Evolutionary conservation across 1,139 yeast species (phyloP).

Genomic region (Blastobotrys elegans): DNA sequence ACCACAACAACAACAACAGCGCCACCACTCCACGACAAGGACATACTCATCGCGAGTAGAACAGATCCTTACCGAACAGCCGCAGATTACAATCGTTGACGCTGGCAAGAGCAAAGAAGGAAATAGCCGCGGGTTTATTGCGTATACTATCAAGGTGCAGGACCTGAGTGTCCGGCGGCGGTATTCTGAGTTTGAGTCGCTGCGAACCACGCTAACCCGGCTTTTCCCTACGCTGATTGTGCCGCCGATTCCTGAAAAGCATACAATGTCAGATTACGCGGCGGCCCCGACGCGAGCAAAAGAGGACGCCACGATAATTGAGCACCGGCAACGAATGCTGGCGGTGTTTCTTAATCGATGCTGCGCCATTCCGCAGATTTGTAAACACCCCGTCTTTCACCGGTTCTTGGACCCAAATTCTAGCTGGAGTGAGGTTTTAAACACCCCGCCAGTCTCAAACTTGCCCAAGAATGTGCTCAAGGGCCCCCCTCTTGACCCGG

Average conservation of each 20-base stretch:
- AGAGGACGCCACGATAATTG: conserved; percentile 48
- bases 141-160: conserved; percentile 66
- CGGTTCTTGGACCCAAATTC: conserved; percentile 82
- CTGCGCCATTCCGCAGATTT: conserved; percentile 49
- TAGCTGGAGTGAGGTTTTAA: conserved; percentile 59
- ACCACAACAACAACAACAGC: background rate
- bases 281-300: conserved; percentile 53
- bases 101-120: conserved; percentile 81
- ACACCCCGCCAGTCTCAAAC: conserved; percentile 52
- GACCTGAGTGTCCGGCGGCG: conserved; percentile 68
- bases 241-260: conserved; percentile 96
- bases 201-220: conserved; percentile 62
- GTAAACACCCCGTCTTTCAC: conserved; percentile 59
- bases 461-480: conserved; percentile 49
- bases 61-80: conserved; percentile 33
- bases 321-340: conserved; percentile 69
- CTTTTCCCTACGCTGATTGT: conserved; percentile 77
- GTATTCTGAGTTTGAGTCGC: conserved; percentile 86
- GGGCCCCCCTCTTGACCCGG: conserved; percentile 53
- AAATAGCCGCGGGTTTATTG: conserved; percentile 64
- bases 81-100: conserved; percentile 54
- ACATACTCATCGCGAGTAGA: conserved; percentile 35
- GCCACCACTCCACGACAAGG: conserved; percentile 10
- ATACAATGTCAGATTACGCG: conserved; percentile 50
- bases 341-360: conserved; percentile 78